Conservation (phyloP, 2,329 filamentous ascomycete genomes). For the Exophiala viscosa region DNA sequence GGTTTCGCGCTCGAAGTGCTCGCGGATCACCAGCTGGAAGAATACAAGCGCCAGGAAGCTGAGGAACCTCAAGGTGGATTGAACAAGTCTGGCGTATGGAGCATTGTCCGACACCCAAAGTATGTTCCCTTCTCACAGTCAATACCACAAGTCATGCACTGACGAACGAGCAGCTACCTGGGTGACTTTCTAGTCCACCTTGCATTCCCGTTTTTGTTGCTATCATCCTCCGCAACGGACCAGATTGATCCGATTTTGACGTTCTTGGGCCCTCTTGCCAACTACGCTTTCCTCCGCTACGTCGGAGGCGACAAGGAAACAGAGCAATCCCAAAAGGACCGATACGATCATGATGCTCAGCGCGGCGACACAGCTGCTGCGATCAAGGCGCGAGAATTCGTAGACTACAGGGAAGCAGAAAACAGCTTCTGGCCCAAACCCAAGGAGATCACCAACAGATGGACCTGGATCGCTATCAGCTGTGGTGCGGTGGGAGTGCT, state of each 20-base stretch:
- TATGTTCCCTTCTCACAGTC: slow-evolving; percentile 37
- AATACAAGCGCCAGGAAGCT: slow-evolving; percentile 48
- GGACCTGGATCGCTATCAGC: slow-evolving; percentile 53
- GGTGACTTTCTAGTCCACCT: slow-evolving; percentile 57
- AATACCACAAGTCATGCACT: slow-evolving; percentile 7
- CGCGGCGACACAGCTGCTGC: slow-evolving; percentile 29
- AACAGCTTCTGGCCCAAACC: slow-evolving; percentile 59
- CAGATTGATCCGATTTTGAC: slow-evolving; percentile 40
- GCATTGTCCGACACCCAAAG: slow-evolving; percentile 61
- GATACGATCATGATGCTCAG: slow-evolving; percentile 38
- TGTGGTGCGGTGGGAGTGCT: slow-evolving; percentile 49
- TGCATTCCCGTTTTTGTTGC: slow-evolving; percentile 55
- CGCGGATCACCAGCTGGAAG: slow-evolving; percentile 49
- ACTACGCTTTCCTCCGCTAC: slow-evolving; percentile 57
- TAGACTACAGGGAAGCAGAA: slow-evolving; percentile 51
- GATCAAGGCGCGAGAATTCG: slow-evolving; percentile 53
- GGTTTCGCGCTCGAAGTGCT: slow-evolving; percentile 56
- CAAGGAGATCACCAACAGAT: slow-evolving; percentile 52
- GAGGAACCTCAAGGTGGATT: slow-evolving; percentile 34
- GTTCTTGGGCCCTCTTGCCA: slow-evolving; percentile 54
- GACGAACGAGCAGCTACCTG: slow-evolving; percentile 48
- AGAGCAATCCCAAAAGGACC: slow-evolving; percentile 50
- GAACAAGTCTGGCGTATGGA: slow-evolving; percentile 58
- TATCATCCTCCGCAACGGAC: slow-evolving; percentile 53
- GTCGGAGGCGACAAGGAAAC: slow-evolving; percentile 56